Conservation (phyloP, 1,284 basidiomycete species). For the Boletus holoroseus region DNA sequence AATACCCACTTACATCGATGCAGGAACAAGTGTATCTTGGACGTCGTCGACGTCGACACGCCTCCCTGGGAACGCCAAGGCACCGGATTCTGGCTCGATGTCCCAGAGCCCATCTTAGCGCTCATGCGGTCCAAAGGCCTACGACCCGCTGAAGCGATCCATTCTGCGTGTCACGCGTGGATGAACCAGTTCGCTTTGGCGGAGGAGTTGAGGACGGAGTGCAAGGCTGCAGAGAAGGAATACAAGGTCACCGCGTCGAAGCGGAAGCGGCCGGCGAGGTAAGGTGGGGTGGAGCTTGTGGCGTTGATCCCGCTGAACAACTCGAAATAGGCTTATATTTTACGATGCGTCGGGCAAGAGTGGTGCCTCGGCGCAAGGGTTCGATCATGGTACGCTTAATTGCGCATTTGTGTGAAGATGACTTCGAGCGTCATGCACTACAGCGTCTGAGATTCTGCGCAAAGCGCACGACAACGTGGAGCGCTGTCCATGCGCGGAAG, state of each 20-base stretch:
- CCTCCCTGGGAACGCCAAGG: conserved; percentile 75
- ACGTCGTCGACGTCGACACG: conserved; percentile 75
- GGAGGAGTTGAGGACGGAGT: conserved; percentile 78
- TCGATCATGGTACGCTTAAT: conserved; percentile 63
- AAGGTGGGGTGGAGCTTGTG: conserved; percentile 38
- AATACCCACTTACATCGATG: neutral
- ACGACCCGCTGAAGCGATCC: neutral
- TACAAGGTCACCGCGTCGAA: conserved; percentile 53
- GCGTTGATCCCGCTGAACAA: neutral
- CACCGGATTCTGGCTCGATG: conserved; percentile 82
- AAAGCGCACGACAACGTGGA: conserved; percentile 64
- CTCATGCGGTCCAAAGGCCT: conserved; percentile 40
- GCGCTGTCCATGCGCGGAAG: conserved; percentile 63
- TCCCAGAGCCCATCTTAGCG: conserved; percentile 52
- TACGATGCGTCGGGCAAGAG: conserved; percentile 73
- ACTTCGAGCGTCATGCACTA: neutral
- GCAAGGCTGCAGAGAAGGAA: conserved; percentile 79
- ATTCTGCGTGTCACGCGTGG: neutral
- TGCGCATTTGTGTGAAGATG: neutral
- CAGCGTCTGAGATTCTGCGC: conserved; percentile 45
- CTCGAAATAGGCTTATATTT: conserved; percentile 64
- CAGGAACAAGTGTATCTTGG: conserved; percentile 66
- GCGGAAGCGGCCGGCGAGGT: conserved; percentile 78
- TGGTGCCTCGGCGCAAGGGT: conserved; percentile 73
- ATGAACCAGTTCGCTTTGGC: conserved; percentile 73